Conservation (phyloP, 1,284 basidiomycete species). For the Cryptococcus wingfieldii region DNA sequence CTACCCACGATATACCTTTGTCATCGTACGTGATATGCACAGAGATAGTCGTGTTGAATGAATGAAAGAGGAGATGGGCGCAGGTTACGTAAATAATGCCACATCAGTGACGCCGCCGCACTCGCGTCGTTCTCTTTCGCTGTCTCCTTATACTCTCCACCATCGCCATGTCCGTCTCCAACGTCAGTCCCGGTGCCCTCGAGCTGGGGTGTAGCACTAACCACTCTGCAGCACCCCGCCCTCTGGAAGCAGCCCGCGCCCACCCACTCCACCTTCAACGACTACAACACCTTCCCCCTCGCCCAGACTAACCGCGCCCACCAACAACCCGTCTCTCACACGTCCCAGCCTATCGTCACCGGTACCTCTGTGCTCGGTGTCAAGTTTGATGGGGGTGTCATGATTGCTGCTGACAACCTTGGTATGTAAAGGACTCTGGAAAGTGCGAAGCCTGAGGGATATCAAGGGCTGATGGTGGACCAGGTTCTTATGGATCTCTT, state of each 20-base stretch:
- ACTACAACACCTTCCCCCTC: conserved; percentile 35
- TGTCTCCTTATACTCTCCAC: background rate
- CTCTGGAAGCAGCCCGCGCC: conserved; percentile 46
- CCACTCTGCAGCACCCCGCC: conserved; percentile 37
- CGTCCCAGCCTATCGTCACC: conserved; percentile 81
- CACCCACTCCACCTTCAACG: conserved; percentile 40
- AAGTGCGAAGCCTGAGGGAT: background rate
- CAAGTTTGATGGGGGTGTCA: conserved; percentile 92
- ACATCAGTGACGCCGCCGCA: background rate
- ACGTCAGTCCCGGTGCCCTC: background rate
- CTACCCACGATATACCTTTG: no score
- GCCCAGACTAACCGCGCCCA: conserved; percentile 12
- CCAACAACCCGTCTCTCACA: conserved; percentile 16
- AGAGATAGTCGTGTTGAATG: no score
- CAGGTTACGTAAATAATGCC: no score
- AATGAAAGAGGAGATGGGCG: no score
- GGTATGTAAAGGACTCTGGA: conserved; percentile 53
- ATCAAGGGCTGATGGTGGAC: background rate
- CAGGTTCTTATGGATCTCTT: conserved; percentile 94
- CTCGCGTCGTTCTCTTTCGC: conserved; percentile 4
- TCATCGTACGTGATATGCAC: no score
- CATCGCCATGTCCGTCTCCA: background rate
- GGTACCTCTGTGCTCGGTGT: conserved; percentile 93
- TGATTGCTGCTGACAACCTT: conserved; percentile 98
- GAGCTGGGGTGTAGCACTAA: background rate